Conservation (phyloP, 257 asterid species). For the Parsonsia alboflavescens region DNA sequence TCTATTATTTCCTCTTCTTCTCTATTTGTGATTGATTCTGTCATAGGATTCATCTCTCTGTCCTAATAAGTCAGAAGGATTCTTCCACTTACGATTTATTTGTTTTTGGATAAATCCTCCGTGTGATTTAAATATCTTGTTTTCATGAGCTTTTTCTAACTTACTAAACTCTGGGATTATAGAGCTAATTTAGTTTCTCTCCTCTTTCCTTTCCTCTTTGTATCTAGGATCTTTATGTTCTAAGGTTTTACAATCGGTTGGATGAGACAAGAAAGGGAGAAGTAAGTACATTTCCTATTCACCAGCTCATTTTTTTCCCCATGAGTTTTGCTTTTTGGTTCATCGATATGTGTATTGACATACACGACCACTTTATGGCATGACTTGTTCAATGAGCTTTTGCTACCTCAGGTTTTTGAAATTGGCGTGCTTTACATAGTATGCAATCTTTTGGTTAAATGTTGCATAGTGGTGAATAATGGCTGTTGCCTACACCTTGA, state of each 20-base stretch:
- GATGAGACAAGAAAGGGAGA: conserved; percentile 93
- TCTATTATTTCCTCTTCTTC: conserved; percentile 1
- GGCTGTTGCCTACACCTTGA: not conserved
- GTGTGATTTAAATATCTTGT: not conserved
- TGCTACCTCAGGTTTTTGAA: not conserved
- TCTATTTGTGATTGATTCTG: not conserved
- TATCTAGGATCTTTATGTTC: conserved; percentile 69
- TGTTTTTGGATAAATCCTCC: no score
- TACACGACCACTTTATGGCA: not conserved
- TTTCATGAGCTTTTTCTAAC: not conserved
- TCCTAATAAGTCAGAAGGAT: not conserved
- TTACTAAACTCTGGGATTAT: not conserved
- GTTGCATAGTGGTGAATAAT: not conserved
- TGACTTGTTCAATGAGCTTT: not conserved
- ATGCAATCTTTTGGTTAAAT: not conserved
- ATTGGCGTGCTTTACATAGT: not conserved
- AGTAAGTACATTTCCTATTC: conserved; percentile 49
- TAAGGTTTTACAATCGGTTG: conserved; percentile 85
- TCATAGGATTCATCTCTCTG: not conserved
- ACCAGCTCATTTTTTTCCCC: not conserved
- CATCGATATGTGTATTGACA: not conserved
- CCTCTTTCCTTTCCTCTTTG: not conserved
- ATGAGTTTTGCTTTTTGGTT: not conserved
- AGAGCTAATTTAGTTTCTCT: conserved; percentile 3
- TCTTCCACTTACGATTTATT: not conserved